These are phyloP conservation scores for Boletus huronensis DNA, from an alignment of 768 basidiomycete genomes.

Conservation along the genomic window DNA sequence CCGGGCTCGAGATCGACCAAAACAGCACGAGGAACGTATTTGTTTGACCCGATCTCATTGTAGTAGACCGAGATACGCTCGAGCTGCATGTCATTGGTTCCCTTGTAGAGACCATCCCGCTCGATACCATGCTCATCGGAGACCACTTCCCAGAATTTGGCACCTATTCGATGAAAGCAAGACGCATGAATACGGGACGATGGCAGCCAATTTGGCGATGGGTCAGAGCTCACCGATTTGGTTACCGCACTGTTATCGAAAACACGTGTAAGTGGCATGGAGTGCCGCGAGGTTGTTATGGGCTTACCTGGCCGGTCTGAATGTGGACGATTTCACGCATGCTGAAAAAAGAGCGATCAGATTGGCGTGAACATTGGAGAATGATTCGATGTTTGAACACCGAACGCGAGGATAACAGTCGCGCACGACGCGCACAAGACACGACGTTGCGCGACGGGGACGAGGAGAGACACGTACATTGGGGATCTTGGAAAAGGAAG, in stretches of 20 bases:
- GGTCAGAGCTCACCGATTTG: slow-evolving; percentile 77
- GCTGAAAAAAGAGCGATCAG: slow-evolving; percentile 44
- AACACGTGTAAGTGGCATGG: slow-evolving; percentile 26
- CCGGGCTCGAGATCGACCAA: slow-evolving; percentile 98
- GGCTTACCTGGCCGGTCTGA: slow-evolving; percentile 92
- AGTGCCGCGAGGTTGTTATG: background rate
- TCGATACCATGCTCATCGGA: slow-evolving; percentile 98
- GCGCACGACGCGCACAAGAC: slow-evolving; percentile 29
- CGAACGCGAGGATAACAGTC: slow-evolving; percentile 18
- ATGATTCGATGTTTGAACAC: slow-evolving; percentile 18
- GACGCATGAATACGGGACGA: slow-evolving; percentile 17
- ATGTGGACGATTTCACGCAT: slow-evolving; percentile 99
- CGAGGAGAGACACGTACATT: slow-evolving; percentile 31
- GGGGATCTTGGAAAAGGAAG: slow-evolving; percentile 18
- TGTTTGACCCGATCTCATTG: slow-evolving; percentile 92
- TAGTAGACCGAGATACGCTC: slow-evolving; percentile 98
- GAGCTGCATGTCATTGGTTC: slow-evolving; percentile 91
- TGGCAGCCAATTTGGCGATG: slow-evolving; percentile 9
- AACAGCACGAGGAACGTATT: slow-evolving; percentile 98
- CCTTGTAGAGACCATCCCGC: slow-evolving; percentile 89
- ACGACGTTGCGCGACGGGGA: slow-evolving; percentile 15
- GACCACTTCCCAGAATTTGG: slow-evolving; percentile 97
- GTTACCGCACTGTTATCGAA: slow-evolving; percentile 82
- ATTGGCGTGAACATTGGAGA: slow-evolving; percentile 12
- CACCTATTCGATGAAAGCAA: slow-evolving; percentile 49